Evolutionary conservation across 345 rosid genomes (phyloP), one percentile per base, ranked within the genome.

Genomic region (Acer saccharum): DNA sequence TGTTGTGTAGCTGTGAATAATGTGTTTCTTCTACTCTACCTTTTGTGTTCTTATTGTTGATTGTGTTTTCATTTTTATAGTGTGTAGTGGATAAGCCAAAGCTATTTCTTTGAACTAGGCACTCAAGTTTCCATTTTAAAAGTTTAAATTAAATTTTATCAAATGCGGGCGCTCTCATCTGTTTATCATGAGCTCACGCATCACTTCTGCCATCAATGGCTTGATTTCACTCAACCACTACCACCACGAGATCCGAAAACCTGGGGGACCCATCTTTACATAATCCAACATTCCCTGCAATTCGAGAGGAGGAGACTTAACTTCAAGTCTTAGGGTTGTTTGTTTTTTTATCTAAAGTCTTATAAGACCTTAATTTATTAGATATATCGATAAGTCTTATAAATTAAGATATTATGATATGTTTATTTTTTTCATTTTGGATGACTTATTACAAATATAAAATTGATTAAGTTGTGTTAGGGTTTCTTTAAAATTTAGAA

Each of bases 61-160:
- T 32, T 16, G 13, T 21, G 27, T 4, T 64, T 48, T 16, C 63
- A 46, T 17, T 69, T 84, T 81, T 85, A 75, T 81, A 81, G 68
- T 76, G 68, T 76, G 85, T 65, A 74, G 58, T 76, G 85, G 88
- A 87, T 83, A 85, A 85, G 64, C 64, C 7, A 60, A 60, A n/a
- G 87, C 80, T 76, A 77, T 27, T 10, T 65, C 68, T 35, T 25
- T 72, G 43, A 18, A 17, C 65, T 65, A 35, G 20, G 55, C 17
- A 44, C 10, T 52, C 17, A 74, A 69, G 65, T 29, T 72, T 54
- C 43, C 63, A 57, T 17, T 35, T n/a, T 44, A 27, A 23, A 70
- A 17, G 10, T 50, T 7, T 44, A 14, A 44, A 43, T 43, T 1
- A 12, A 9, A 4, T 57, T 6, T 46, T 39, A 1, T 79, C 18